Evolutionary conservation across 148 eudicot genomes (phyloP).

Genomic region (Rhododendron ferrugineum): DNA sequence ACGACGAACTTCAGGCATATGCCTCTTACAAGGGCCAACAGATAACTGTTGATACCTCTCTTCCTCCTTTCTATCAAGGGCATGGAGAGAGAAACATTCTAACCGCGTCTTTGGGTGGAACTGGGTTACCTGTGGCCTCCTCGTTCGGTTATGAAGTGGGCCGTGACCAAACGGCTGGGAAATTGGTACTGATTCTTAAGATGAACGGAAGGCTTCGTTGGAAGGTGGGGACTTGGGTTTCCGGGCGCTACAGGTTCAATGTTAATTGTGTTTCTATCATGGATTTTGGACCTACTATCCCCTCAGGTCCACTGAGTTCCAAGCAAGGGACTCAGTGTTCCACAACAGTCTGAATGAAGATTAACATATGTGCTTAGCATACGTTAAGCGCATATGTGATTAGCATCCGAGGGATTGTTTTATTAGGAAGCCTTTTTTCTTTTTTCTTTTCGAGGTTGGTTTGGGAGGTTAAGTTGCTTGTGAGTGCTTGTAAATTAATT

Average conservation of each 20-base stretch:
- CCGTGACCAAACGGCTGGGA: slow-evolving; percentile 56
- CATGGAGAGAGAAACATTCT: slow-evolving; percentile 53
- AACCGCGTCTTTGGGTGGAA: slow-evolving; percentile 49
- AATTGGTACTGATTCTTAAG: slow-evolving; percentile 41
- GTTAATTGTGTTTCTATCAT: slow-evolving; percentile 62
- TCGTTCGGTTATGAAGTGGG: slow-evolving; percentile 61
- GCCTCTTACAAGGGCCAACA: slow-evolving; percentile 74
- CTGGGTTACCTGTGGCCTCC: slow-evolving; percentile 51
- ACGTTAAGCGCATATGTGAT: neutral
- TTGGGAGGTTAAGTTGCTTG: neutral
- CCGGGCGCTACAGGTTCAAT: slow-evolving; percentile 58
- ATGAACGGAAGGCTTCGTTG: slow-evolving; percentile 61
- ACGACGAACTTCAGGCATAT: slow-evolving; percentile 53
- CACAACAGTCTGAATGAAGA: slow-evolving; percentile 35
- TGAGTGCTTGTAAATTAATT: neutral
- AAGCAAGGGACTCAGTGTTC: slow-evolving; percentile 70
- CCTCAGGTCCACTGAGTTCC: slow-evolving; percentile 41
- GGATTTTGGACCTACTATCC: slow-evolving; percentile 44
- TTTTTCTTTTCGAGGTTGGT: neutral
- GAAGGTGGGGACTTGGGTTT: slow-evolving; percentile 87
- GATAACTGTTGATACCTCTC: slow-evolving; percentile 41
- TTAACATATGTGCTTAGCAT: neutral
- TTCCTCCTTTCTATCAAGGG: slow-evolving; percentile 77
- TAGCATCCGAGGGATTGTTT: neutral
- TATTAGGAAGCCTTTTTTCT: neutral